phyloP scores from a whole-genome alignment of 345 rosid species.

The rapeseed (Brassica napus) region DNA sequence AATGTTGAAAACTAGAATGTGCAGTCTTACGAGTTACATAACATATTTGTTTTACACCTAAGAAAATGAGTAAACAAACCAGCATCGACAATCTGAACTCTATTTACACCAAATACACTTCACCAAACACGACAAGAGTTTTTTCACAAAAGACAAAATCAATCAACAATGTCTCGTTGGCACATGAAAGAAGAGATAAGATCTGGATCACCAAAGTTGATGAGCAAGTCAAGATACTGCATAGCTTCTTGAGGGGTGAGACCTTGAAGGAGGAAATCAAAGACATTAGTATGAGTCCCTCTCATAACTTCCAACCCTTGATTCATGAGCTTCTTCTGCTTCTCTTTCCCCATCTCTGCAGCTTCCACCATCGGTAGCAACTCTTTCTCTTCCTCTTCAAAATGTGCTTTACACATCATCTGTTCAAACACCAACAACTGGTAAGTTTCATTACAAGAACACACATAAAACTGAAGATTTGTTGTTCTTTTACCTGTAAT shows the following conservation, averaged over 20 bases:
- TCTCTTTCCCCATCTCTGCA: slow-evolving; percentile 58
- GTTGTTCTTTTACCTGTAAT: slow-evolving; percentile 43
- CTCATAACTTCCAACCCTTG: slow-evolving; percentile 59
- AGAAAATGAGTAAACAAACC: slow-evolving; percentile 12
- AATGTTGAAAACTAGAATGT: not conserved
- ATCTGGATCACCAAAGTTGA: slow-evolving; percentile 42
- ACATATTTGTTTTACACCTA: not conserved
- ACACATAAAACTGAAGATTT: not conserved
- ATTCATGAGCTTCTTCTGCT: slow-evolving; percentile 44
- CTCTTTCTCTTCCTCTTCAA: slow-evolving; percentile 64
- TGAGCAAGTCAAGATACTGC: slow-evolving; percentile 59
- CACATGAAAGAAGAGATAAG: slow-evolving; percentile 32
- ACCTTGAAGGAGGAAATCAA: slow-evolving; percentile 57
- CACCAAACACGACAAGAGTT: slow-evolving; percentile 11
- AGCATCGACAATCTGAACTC: slow-evolving; percentile 8
- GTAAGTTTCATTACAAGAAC: not conserved
- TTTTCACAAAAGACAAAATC: not conserved
- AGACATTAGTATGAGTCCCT: slow-evolving; percentile 54
- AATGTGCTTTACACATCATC: slow-evolving; percentile 60
- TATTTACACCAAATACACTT: slow-evolving; percentile 32
- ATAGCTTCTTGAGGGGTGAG: slow-evolving; percentile 65
- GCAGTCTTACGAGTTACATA: not conserved
- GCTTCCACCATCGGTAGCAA: slow-evolving; percentile 67
- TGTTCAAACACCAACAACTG: slow-evolving; percentile 18
- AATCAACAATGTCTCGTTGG: slow-evolving; percentile 16